phyloP scores from a whole-genome alignment of 2,329 filamentous ascomycete species.

The Paramyrothecium sp. region DNA sequence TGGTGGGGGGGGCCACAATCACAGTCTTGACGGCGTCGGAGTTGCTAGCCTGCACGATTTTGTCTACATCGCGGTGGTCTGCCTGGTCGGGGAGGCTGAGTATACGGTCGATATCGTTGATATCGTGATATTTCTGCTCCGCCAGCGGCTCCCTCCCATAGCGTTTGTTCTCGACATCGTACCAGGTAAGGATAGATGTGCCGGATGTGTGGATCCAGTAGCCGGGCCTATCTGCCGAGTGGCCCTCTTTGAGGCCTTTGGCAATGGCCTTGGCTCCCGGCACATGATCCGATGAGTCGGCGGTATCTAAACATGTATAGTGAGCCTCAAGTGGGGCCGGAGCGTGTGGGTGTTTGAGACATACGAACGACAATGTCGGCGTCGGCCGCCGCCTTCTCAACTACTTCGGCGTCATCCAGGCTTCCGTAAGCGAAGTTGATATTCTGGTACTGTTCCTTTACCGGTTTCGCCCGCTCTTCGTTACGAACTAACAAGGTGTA shows the following conservation, averaged over 20 bases:
- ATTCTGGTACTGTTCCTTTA: slow-evolving; percentile 45
- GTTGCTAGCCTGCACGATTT: slow-evolving; percentile 53
- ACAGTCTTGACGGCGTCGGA: slow-evolving; percentile 36
- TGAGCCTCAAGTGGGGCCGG: not conserved
- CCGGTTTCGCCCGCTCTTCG: slow-evolving; percentile 38
- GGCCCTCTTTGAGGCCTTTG: slow-evolving; percentile 41
- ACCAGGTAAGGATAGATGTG: slow-evolving; percentile 45
- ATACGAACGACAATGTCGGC: slow-evolving; percentile 51
- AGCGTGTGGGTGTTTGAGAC: slow-evolving; percentile 14
- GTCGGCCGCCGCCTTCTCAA: slow-evolving; percentile 49
- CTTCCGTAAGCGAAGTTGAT: slow-evolving; percentile 47
- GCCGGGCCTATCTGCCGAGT: slow-evolving; percentile 41
- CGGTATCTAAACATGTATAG: slow-evolving; percentile 36
- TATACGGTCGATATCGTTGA: slow-evolving; percentile 54
- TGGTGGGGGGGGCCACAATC: slow-evolving; percentile 48
- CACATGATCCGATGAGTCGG: slow-evolving; percentile 44
- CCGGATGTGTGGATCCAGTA: slow-evolving; percentile 52
- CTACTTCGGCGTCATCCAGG: slow-evolving; percentile 41
- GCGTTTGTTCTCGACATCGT: slow-evolving; percentile 39
- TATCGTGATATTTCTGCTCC: slow-evolving; percentile 55
- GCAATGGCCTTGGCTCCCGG: slow-evolving; percentile 40
- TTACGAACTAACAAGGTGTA: slow-evolving; percentile 46
- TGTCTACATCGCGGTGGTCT: slow-evolving; percentile 67
- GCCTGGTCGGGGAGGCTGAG: slow-evolving; percentile 54
- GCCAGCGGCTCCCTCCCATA: slow-evolving; percentile 41